These are phyloP conservation scores for Luffa acutangula DNA, from an alignment of 306 rosid species.

Conservation along the genomic window DNA sequence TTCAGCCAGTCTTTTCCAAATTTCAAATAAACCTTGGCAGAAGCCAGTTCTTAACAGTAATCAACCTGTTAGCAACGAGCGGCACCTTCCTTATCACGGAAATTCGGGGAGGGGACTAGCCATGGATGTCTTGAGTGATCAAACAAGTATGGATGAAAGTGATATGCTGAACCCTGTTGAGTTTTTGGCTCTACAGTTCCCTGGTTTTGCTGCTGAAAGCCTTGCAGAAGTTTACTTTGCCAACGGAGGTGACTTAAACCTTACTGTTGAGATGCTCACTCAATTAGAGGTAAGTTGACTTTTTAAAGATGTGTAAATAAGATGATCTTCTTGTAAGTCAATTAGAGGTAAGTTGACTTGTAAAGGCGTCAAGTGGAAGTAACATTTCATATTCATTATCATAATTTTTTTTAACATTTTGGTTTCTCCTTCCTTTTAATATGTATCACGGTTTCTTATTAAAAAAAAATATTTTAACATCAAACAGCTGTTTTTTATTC, in stretches of 20 bases:
- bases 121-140: constrained; percentile 54
- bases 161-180: constrained; percentile 68
- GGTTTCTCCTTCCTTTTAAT: background rate
- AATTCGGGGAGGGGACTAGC: constrained; percentile 50
- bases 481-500: background rate
- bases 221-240: constrained; percentile 85
- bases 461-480: background rate
- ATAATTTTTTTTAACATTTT: background rate
- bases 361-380: background rate
- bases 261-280: constrained; percentile 85
- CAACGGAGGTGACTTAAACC: constrained; percentile 62
- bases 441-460: no score
- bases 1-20: constrained; percentile 37
- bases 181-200: constrained; percentile 74
- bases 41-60: constrained; percentile 39
- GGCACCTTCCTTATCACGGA: constrained; percentile 44
- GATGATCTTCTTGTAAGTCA: constrained; percentile 13
- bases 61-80: constrained; percentile 37
- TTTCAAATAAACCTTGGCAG: constrained; percentile 68
- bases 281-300: constrained; percentile 75
- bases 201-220: constrained; percentile 90
- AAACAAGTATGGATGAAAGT: constrained; percentile 41
- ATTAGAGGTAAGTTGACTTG: constrained; percentile 52
- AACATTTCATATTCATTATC: background rate
- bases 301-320: background rate